Conservation (phyloP, 2,329 filamentous ascomycete species). For the Stachybotrys chlorohalonatus region DNA sequence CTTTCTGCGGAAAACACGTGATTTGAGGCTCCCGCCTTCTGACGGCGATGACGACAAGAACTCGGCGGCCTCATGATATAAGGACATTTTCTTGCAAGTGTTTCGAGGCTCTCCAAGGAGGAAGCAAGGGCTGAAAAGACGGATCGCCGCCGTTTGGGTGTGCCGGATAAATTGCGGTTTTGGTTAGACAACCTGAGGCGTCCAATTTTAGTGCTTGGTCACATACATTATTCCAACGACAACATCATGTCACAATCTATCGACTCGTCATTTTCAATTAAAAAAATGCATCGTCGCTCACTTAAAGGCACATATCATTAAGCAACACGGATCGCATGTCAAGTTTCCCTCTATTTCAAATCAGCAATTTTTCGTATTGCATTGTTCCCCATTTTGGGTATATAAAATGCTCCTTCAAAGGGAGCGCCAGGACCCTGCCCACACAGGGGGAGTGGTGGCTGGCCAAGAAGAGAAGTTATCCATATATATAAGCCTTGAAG, state of each 20-base stretch:
- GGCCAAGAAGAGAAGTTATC: background rate
- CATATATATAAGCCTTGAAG: background rate
- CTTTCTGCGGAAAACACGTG: slow-evolving; percentile 69
- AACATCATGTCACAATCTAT: background rate
- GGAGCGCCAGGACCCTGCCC: background rate
- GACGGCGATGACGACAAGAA: slow-evolving; percentile 51
- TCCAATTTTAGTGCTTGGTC: too few relatives aligned
- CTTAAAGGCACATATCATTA: background rate
- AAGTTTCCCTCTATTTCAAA: background rate
- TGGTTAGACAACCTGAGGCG: too few relatives aligned
- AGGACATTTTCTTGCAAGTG: slow-evolving; percentile 55
- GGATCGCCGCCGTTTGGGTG: too few relatives aligned
- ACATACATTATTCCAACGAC: background rate
- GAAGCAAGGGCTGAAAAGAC: background rate
- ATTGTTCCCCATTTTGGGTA: background rate
- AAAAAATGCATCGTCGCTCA: background rate
- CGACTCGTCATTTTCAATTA: background rate
- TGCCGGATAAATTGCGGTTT: too few relatives aligned
- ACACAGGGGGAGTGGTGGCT: background rate
- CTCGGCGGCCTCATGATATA: slow-evolving; percentile 85
- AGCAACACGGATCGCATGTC: background rate
- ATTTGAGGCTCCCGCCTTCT: slow-evolving; percentile 74
- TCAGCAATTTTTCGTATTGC: background rate
- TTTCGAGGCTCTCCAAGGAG: background rate
- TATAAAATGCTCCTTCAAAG: background rate